These are phyloP conservation scores for Samsoniella hepiali DNA, from an alignment of 2,329 filamentous ascomycete species.

Conservation along the genomic window DNA sequence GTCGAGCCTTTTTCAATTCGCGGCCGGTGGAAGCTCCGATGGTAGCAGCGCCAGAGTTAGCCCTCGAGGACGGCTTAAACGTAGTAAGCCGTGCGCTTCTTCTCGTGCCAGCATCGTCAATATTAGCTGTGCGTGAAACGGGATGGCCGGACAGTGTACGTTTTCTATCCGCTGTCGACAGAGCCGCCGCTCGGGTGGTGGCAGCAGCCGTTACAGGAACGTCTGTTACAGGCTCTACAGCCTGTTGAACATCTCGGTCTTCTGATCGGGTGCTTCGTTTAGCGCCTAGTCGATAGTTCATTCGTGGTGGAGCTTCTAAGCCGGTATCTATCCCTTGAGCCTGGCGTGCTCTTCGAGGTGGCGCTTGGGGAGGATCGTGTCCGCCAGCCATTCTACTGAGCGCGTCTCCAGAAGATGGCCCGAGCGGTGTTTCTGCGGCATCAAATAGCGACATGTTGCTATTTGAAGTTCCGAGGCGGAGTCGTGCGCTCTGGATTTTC, in stretches of 20 bases:
- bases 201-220: constrained; percentile 35
- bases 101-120: constrained; percentile 59
- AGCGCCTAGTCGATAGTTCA: constrained; percentile 54
- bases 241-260: constrained; percentile 34
- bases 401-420: constrained; percentile 23
- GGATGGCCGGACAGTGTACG: constrained; percentile 87
- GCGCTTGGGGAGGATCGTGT: constrained; percentile 51
- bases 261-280: constrained; percentile 40
- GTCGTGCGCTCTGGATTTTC: constrained; percentile 51
- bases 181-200: constrained; percentile 37
- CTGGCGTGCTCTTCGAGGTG: constrained; percentile 51
- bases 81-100: constrained; percentile 69
- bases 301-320: constrained; percentile 60
- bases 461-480: constrained; percentile 40
- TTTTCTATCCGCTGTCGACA: constrained; percentile 65
- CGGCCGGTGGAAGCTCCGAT: constrained; percentile 58
- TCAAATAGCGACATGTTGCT: constrained; percentile 46
- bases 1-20: constrained; percentile 81
- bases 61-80: constrained; percentile 67
- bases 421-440: constrained; percentile 59
- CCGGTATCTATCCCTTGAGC: constrained; percentile 50
- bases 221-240: constrained; percentile 42
- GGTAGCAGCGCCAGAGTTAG: constrained; percentile 55
- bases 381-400: constrained; percentile 24
- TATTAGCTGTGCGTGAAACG: constrained; percentile 49